Evolutionary conservation across 129 eudicot species (phyloP).

Genomic region (Pittosporum tobira): DNA sequence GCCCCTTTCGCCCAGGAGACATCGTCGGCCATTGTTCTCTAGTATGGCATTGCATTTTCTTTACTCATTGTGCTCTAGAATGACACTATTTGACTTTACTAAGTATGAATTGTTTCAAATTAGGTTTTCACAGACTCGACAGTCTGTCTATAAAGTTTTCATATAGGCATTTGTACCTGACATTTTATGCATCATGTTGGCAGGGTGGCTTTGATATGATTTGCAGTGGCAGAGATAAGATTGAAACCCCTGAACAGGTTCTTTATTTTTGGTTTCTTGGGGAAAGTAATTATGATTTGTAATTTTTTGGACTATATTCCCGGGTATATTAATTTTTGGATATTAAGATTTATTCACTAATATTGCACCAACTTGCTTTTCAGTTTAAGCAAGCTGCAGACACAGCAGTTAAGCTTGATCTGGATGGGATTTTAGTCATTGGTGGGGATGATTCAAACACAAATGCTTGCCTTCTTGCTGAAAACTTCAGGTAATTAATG

Average conservation of each 20-base stretch:
- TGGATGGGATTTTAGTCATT: constrained; percentile 86
- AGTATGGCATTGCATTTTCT: no score
- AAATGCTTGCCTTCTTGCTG: constrained; percentile 94
- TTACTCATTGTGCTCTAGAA: not conserved
- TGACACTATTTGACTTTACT: not conserved
- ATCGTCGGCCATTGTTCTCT: no score
- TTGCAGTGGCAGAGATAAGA: constrained; percentile 94
- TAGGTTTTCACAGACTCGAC: not conserved
- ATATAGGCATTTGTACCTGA: constrained; percentile 1
- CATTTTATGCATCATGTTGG: constrained; percentile 5
- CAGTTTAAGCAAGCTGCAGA: constrained; percentile 81
- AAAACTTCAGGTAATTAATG: constrained; percentile 55
- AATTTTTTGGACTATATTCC: not conserved
- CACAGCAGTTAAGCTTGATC: constrained; percentile 62
- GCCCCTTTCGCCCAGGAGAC: no score
- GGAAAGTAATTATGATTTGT: not conserved
- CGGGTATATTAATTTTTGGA: not conserved
- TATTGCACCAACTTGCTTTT: constrained; percentile 5
- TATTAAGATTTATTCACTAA: constrained; percentile 7
- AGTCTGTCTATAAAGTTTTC: not conserved
- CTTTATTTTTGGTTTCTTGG: not conserved
- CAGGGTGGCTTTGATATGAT: constrained; percentile 99
- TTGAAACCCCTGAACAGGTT: constrained; percentile 96
- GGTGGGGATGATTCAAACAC: constrained; percentile 98
- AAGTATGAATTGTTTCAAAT: not conserved